Percentiles rank a stretch among this genome's conserved stretches.
phyloP scores from a whole-genome alignment of 192 early-diverging fungal genomes.

The Radiomyces spectabilis region DNA sequence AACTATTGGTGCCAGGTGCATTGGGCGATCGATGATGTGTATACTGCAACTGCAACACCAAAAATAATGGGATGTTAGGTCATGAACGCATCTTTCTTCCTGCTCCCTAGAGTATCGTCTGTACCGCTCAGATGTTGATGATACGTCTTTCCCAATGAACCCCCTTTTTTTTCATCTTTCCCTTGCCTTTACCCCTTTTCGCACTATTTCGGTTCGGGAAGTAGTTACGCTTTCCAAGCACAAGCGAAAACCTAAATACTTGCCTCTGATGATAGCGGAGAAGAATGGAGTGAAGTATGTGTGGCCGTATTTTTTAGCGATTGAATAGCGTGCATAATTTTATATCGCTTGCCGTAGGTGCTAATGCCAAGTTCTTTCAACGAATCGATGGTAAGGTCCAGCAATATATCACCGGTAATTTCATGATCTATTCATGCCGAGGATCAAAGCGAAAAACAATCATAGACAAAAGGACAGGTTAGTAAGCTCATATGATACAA shows the following conservation, averaged over 20 bases:
- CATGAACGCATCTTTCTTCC: too few relatives aligned
- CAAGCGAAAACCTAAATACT: not conserved
- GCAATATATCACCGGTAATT: slow-evolving; percentile 50
- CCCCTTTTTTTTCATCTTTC: not conserved
- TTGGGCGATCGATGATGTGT: too few relatives aligned
- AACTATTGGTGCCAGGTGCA: not conserved
- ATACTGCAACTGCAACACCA: too few relatives aligned
- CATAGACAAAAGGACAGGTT: too few relatives aligned
- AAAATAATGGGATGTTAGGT: too few relatives aligned
- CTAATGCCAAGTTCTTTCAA: slow-evolving; percentile 57
- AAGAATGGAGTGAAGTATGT: too few relatives aligned
- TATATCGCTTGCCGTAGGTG: slow-evolving; percentile 52
- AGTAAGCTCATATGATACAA: too few relatives aligned
- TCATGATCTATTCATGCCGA: slow-evolving; percentile 39
- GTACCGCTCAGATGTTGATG: too few relatives aligned
- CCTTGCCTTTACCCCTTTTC: not conserved
- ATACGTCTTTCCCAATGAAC: not conserved
- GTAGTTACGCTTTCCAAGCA: not conserved
- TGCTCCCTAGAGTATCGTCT: too few relatives aligned
- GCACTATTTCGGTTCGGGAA: not conserved
- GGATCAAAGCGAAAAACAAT: too few relatives aligned
- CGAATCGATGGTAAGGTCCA: slow-evolving; percentile 47
- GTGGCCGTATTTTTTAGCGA: too few relatives aligned
- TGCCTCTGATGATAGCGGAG: too few relatives aligned
- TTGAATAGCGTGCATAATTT: slow-evolving; percentile 56